Evolutionary conservation across 2,329 filamentous ascomycete genomes (phyloP).

Genomic region (Aspergillus sp.): DNA sequence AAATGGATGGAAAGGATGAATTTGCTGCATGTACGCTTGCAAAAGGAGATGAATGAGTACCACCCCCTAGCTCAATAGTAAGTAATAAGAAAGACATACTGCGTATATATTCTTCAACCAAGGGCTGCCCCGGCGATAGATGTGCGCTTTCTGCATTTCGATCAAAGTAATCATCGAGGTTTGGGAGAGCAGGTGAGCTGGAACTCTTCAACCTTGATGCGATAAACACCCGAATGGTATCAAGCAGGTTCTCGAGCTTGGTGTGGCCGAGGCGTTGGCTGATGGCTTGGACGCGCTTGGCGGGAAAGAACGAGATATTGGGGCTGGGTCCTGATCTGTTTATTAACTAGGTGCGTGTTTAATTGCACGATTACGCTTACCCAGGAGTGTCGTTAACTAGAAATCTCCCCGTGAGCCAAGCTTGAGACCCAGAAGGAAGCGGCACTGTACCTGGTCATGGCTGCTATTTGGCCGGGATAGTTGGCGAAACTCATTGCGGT

Average conservation of each 20-base stretch:
- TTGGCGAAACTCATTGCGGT: constrained; percentile 1
- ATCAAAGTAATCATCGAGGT: background rate
- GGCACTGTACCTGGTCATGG: background rate
- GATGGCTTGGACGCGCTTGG: constrained; percentile 10
- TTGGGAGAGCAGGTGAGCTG: background rate
- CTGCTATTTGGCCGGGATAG: background rate
- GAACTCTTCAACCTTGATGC: constrained; percentile 11
- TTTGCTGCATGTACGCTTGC: constrained; percentile 45
- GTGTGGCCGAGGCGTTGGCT: constrained; percentile 13
- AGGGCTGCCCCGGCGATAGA: too few species aligned
- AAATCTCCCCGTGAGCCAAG: background rate
- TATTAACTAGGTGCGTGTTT: background rate
- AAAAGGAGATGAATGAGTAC: background rate
- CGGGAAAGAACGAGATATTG: constrained; percentile 17
- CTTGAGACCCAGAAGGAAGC: background rate
- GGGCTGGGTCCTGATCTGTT: constrained; percentile 6
- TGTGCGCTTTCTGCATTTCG: background rate
- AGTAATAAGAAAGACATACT: background rate
- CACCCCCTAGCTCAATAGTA: background rate
- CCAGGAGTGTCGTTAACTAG: background rate
- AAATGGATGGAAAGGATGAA: constrained; percentile 48
- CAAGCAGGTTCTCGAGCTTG: constrained; percentile 12
- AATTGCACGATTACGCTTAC: background rate
- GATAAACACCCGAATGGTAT: constrained; percentile 10
- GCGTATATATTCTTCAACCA: background rate